Base-by-base conservation (phyloP, 345 rosid genomes). In the Alliaria petiolata region DNA sequence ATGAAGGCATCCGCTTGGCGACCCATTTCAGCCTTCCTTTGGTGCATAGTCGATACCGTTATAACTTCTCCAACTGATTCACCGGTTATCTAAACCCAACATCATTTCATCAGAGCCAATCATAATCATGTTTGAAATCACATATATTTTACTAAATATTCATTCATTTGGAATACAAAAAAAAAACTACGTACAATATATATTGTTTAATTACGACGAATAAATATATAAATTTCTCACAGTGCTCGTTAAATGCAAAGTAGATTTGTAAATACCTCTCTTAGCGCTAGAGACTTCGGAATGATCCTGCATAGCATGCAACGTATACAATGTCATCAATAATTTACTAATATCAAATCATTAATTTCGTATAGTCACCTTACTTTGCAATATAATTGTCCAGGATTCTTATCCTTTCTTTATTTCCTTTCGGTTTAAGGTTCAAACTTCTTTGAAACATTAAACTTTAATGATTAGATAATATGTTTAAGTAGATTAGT, bases 1-100 rank as follows among this genome's bases (percentile, higher is more conserved):
- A 93, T 84, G 79, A 93, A 93, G 38, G 97, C 98, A 69, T 93
- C 96, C 0, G 97, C 96, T 75, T 86, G 91, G 26, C 96, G 90
- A 52, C 85, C 82, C 97, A 90, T 90, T 77, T 90, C 96, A 19
- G 96, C 96, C 75, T 93, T 93, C 67, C 98, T 82, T 81, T 93
- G 89, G 66, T 93, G 97, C 97, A 93, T 90, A 64, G 83, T 83
- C 22, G 97, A 86, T 7, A 93, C 98, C 3, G 96, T 82, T 78
- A 81, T 78, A 12, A 87, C 89, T 66, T 90, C 96, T 60, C 98
- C 98, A 16, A 90, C 85, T 6, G 92, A 51, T 66, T 84, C 85
- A 22, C 97, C 97, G 1, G 92, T 87, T 74, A 93, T 69, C 98
- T 93, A 79, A 38, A 66, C 19, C 34, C 26, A 58, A 56, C 46